Conservation (phyloP, 2,329 filamentous ascomycete genomes). For the Ophioceras dolichostomum region DNA sequence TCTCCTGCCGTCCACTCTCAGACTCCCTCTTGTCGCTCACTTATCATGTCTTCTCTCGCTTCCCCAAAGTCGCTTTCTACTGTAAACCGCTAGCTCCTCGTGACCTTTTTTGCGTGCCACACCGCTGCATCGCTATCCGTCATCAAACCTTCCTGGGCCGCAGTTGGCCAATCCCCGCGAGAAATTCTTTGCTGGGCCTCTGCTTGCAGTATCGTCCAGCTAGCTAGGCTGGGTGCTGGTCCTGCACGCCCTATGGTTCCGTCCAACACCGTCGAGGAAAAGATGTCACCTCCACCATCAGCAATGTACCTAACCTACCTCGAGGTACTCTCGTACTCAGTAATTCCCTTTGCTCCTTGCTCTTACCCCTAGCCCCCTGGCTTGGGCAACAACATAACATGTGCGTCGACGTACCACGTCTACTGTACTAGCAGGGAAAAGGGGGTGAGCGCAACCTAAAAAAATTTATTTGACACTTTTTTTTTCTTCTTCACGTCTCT, state of each 20-base stretch:
- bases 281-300: not conserved
- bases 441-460: too few relatives aligned
- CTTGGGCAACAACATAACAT: not conserved
- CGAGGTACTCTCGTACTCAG: too few relatives aligned
- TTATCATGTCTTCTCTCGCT: too few relatives aligned
- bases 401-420: not conserved
- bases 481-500: not conserved
- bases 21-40: too few relatives aligned
- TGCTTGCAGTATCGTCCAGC: not conserved
- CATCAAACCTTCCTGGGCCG: not conserved
- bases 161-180: not conserved
- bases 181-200: not conserved
- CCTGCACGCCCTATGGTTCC: too few relatives aligned
- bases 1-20: too few relatives aligned
- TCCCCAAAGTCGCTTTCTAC: not conserved
- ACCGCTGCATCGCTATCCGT: slow-evolving; percentile 4
- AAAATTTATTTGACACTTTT: not conserved
- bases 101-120: slow-evolving; percentile 6
- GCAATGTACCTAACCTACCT: not conserved
- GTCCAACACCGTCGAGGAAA: too few relatives aligned
- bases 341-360: too few relatives aligned
- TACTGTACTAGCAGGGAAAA: not conserved
- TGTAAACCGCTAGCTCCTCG: slow-evolving; percentile 4
- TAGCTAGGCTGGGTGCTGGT: too few relatives aligned
- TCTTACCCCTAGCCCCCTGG: not conserved